phyloP scores from a whole-genome alignment of 306 rosid genomes.

The Calophaca sinica region DNA sequence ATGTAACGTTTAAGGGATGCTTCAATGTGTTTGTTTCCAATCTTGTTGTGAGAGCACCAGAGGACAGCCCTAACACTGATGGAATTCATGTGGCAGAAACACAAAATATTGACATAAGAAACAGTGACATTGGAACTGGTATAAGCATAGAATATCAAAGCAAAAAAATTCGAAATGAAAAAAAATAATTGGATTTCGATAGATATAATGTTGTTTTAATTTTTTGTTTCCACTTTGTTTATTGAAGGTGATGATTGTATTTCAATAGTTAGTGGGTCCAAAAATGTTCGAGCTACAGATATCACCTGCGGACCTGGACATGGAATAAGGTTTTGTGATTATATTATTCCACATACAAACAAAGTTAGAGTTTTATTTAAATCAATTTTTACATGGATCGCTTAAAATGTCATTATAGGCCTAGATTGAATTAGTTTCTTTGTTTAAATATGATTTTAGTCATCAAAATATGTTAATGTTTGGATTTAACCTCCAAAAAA shows the following conservation, averaged over 20 bases:
- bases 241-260: slow-evolving; percentile 90
- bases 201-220: not conserved
- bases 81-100: slow-evolving; percentile 81
- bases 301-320: slow-evolving; percentile 96
- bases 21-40: slow-evolving; percentile 60
- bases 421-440: too few species aligned
- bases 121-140: slow-evolving; percentile 75
- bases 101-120: slow-evolving; percentile 56
- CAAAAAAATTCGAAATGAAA: not conserved
- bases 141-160: not conserved
- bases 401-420: too few species aligned
- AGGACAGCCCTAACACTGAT: slow-evolving; percentile 86
- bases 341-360: not conserved
- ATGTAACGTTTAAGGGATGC: slow-evolving; percentile 60
- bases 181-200: not conserved
- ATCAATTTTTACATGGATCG: not conserved
- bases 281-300: slow-evolving; percentile 57
- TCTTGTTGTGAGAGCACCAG: slow-evolving; percentile 64
- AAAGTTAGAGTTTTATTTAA: not conserved
- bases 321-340: slow-evolving; percentile 75
- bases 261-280: slow-evolving; percentile 84
- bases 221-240: not conserved
- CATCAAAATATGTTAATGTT: too few species aligned
- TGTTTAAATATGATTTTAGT: too few species aligned
- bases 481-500: too few species aligned